Base-by-base conservation (phyloP, 1,139 yeast genomes). In the Candida sp. region DNA sequence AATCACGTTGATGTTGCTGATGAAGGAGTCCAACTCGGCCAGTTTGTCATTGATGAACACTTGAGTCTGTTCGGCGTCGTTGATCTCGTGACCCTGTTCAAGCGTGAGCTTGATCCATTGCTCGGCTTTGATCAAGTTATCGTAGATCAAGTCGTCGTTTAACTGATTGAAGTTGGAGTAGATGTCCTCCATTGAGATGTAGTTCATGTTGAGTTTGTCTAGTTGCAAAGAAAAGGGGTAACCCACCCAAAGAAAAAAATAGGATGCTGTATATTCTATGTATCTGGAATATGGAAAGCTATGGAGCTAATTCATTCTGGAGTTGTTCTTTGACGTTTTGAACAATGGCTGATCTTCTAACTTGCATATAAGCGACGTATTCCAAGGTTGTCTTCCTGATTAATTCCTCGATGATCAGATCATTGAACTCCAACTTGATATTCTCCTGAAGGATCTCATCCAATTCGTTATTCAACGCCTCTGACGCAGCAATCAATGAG, bases 181-280 rank as follows among this genome's bases (percentile, higher is more conserved):
- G 31, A 38, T 38, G 17, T 38, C 42, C 27, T 38, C 42, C 42
- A 38, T 38, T 8, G 42, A 38, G n/a, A 38, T 26, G 17, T 38
- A 38, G 6, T 38, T 38, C 42, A 38, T 38, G 7, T n/a, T 38
- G 28, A 17, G 17, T 17, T 17, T 17, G 41, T 37, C 4, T 9
- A n/a, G n/a, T 22, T n/a, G 28, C 3, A 26, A 25, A 38, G 31
- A 38, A 26, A 26, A 38, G n/a, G 7, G n/a, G 30, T 11, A 23
- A 37, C 5, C 22, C 12, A 22, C 25, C 4, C 22, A 11, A 11
- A 26, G 27, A 26, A 11, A 26, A 38, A 38, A 38, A 17, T 17
- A 17, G 17, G 17, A 17, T 17, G 17, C 17, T 17, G 17, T 17
- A 17, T 17, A 17, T 17, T 17, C 17, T 17, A 17, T 17, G 17